Evolutionary conservation across 2,329 filamentous ascomycete genomes (phyloP).

Genomic region (Metarhizium guizhouense): DNA sequence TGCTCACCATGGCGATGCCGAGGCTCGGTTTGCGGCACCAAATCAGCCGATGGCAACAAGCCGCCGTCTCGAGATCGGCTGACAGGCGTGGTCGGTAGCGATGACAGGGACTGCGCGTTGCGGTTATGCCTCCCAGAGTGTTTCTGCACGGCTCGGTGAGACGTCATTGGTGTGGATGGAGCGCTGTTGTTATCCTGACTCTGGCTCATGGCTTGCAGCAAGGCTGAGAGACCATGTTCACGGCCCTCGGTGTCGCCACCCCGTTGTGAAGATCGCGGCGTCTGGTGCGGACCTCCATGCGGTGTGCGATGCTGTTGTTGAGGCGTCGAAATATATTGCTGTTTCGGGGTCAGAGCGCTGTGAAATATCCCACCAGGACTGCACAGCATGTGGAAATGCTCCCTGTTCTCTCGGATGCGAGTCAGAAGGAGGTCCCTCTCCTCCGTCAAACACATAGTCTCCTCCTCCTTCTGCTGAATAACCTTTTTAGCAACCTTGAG

Average conservation of each 20-base stretch:
- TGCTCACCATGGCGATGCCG: constrained; percentile 32
- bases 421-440: constrained; percentile 70
- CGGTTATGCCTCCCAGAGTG: constrained; percentile 57
- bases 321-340: constrained; percentile 34
- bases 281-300: constrained; percentile 37
- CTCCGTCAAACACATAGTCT: constrained; percentile 60
- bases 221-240: constrained; percentile 63
- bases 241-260: constrained; percentile 18
- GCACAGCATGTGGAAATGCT: constrained; percentile 73
- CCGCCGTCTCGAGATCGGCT: constrained; percentile 38
- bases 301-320: constrained; percentile 37
- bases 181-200: constrained; percentile 53
- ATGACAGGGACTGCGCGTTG: constrained; percentile 75
- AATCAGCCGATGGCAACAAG: constrained; percentile 53
- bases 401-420: constrained; percentile 80
- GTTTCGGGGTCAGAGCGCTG: constrained; percentile 50
- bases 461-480: constrained; percentile 69
- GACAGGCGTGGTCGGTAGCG: constrained; percentile 69
- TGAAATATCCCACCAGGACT: constrained; percentile 64
- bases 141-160: constrained; percentile 35
- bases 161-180: constrained; percentile 56
- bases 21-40: constrained; percentile 53
- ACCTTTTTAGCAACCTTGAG: constrained; percentile 67
- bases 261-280: constrained; percentile 27
- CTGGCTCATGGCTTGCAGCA: constrained; percentile 73